Evolutionary conservation across 768 basidiomycete species (phyloP).

Genomic region (Kwoniella heveanensis): DNA sequence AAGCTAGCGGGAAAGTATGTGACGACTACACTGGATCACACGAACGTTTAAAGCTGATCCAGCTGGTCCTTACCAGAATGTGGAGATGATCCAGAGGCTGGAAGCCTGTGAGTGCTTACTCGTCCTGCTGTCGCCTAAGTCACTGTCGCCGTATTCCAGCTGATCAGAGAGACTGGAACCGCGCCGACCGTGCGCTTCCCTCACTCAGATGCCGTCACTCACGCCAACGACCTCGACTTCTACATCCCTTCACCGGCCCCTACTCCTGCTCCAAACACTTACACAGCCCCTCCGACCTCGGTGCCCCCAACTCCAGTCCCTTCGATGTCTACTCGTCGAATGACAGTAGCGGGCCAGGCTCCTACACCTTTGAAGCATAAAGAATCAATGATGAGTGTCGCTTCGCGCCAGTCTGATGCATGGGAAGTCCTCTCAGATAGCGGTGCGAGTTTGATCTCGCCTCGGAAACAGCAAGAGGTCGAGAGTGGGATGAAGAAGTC

Average conservation of each 20-base stretch:
- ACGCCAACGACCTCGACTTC: constrained; percentile 22
- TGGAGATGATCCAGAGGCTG: constrained; percentile 38
- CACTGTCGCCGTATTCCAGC: too few relatives aligned
- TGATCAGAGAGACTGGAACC: too few relatives aligned
- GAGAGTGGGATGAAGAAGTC: constrained; percentile 23
- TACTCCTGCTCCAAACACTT: constrained; percentile 19
- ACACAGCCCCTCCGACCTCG: not conserved
- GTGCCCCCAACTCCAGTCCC: constrained; percentile 12
- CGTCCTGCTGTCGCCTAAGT: too few relatives aligned
- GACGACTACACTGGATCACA: not conserved
- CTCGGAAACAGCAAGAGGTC: constrained; percentile 10
- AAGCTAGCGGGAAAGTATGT: constrained; percentile 47
- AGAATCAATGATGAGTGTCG: constrained; percentile 18
- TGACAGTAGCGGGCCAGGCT: constrained; percentile 1
- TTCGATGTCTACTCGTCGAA: not conserved
- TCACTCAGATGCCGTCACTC: constrained; percentile 26
- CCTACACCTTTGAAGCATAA: constrained; percentile 19
- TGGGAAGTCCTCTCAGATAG: constrained; percentile 47
- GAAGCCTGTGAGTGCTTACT: constrained; percentile 37
- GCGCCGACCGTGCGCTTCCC: not conserved
- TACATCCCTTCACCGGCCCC: constrained; percentile 27
- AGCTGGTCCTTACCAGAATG: constrained; percentile 27
- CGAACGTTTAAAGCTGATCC: constrained; percentile 12
- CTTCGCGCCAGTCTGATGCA: constrained; percentile 25
- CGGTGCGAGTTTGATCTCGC: constrained; percentile 43